phyloP scores from a whole-genome alignment of 139 green algal genomes.

The Astrephomene gubernaculifera region DNA sequence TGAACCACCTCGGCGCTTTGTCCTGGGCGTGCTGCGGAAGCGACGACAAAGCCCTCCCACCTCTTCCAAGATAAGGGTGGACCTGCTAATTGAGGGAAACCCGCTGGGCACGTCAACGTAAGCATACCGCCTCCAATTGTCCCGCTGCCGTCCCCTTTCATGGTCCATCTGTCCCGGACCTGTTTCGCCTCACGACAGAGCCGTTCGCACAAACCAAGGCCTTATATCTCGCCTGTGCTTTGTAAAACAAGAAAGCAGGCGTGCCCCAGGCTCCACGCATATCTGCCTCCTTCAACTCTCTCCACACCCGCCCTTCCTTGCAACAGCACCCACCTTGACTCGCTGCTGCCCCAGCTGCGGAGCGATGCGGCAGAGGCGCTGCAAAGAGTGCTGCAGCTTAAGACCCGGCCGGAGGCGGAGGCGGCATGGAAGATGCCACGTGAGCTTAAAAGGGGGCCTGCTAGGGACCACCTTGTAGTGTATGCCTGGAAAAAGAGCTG shows the following conservation, averaged over 20 bases:
- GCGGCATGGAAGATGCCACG: conserved; percentile 62
- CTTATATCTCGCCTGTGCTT: too few relatives aligned
- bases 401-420: conserved; percentile 22
- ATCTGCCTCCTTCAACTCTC: too few relatives aligned
- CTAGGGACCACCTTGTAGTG: too few relatives aligned
- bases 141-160: too few relatives aligned
- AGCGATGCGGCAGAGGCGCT: conserved; percentile 55
- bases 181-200: too few relatives aligned
- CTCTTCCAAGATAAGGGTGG: conserved; percentile 57
- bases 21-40: conserved; percentile 4
- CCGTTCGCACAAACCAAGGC: too few relatives aligned
- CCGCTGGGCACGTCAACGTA: conserved; percentile 42
- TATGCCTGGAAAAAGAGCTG: too few relatives aligned
- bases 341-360: conserved; percentile 51
- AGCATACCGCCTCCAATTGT: background rate
- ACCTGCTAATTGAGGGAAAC: conserved; percentile 67
- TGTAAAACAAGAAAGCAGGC: too few relatives aligned
- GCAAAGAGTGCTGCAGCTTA: conserved; percentile 50
- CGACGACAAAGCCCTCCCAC: conserved; percentile 8
- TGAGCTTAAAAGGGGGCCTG: too few relatives aligned
- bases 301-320: background rate
- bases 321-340: conserved; percentile 54
- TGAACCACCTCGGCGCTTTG: conserved; percentile 30
- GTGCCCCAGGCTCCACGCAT: too few relatives aligned
- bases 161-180: too few relatives aligned